Evolutionary conservation across 768 basidiomycete genomes (phyloP).

Genomic region (Russula compacta): DNA sequence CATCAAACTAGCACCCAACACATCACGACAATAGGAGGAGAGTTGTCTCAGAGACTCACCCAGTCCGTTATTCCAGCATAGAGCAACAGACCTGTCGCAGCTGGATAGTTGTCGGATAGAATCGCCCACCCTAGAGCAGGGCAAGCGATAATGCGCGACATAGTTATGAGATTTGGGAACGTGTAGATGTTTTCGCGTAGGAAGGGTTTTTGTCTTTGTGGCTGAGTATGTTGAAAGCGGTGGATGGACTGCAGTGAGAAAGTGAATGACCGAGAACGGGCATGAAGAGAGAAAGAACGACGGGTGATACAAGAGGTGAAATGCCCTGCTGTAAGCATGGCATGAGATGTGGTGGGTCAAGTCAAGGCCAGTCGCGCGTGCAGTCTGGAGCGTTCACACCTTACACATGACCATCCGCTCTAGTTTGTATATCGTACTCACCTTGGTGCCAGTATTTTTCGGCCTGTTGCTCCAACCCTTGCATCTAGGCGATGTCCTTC

Average conservation of each 20-base stretch:
- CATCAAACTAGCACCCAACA: constrained; percentile 63
- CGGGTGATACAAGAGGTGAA: not conserved
- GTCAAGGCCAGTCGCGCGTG: not conserved
- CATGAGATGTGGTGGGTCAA: too few species aligned
- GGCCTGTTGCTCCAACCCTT: constrained; percentile 1
- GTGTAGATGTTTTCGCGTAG: constrained; percentile 88
- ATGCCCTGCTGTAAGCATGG: not conserved
- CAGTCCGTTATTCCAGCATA: constrained; percentile 91
- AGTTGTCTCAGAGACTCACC: constrained; percentile 33
- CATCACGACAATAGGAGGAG: not conserved
- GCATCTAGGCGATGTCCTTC: not conserved
- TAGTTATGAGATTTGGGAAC: constrained; percentile 80
- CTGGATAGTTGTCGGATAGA: constrained; percentile 64
- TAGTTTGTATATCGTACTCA: constrained; percentile 4
- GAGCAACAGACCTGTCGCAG: constrained; percentile 75
- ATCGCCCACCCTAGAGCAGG: constrained; percentile 91
- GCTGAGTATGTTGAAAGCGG: constrained; percentile 9
- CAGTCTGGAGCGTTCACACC: not conserved
- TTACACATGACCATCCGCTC: not conserved
- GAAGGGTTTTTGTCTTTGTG: constrained; percentile 18
- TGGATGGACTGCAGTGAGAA: not conserved
- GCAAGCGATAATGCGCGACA: constrained; percentile 81
- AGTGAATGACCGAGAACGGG: not conserved
- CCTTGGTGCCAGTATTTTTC: not conserved
- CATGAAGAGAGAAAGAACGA: not conserved